These are phyloP conservation scores for Ciborinia camelliae DNA, from an alignment of 2,329 filamentous ascomycete genomes.

Conservation along the genomic window DNA sequence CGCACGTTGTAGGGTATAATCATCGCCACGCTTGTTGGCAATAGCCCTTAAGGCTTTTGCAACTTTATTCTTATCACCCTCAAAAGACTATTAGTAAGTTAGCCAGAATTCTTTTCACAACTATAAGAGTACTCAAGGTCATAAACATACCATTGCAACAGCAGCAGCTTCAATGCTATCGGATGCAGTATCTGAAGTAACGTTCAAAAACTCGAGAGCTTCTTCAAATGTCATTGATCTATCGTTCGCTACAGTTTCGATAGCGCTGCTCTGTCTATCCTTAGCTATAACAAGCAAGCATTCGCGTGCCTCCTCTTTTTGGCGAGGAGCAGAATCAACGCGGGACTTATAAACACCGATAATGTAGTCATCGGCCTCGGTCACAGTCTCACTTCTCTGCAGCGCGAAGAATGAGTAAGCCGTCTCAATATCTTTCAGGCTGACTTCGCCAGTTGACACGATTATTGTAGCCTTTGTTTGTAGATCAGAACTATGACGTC, in stretches of 20 bases:
- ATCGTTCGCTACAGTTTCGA: conserved; percentile 56
- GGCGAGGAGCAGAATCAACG: conserved; percentile 50
- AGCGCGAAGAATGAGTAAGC: conserved; percentile 61
- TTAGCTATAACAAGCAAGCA: conserved; percentile 59
- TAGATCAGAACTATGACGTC: conserved; percentile 51
- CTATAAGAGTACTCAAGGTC: not conserved
- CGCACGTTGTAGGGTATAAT: conserved; percentile 31
- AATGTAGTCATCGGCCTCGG: conserved; percentile 54
- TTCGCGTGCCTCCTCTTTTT: conserved; percentile 54
- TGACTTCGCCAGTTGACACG: conserved; percentile 56
- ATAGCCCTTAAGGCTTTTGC: conserved; percentile 35
- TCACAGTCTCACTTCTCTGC: conserved; percentile 41
- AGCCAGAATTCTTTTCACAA: not conserved
- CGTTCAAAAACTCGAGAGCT: conserved; percentile 59
- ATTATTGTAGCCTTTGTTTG: conserved; percentile 55
- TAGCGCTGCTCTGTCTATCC: conserved; percentile 53
- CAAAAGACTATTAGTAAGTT: conserved; percentile 28
- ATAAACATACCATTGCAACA: conserved; percentile 33
- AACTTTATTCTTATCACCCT: conserved; percentile 35
- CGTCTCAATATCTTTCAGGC: conserved; percentile 51
- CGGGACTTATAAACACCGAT: conserved; percentile 59
- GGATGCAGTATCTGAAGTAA: conserved; percentile 32
- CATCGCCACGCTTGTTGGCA: conserved; percentile 30
- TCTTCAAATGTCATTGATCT: conserved; percentile 58
- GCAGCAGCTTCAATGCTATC: conserved; percentile 37